Base-by-base conservation (phyloP, 305 asterid species). In the Fraxinus floribunda region DNA sequence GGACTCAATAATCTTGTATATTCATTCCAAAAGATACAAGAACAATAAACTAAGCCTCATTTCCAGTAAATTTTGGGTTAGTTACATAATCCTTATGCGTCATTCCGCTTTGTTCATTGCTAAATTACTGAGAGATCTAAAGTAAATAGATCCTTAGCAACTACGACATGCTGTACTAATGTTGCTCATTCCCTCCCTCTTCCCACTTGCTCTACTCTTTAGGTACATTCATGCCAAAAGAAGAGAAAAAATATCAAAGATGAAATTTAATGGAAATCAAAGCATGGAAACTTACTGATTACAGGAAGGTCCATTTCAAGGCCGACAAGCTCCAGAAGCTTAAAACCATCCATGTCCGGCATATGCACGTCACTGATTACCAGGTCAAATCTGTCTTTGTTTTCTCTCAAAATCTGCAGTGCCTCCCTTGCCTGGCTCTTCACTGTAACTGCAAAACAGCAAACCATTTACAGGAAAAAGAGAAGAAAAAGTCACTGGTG, bases 251-350 rank as follows among this genome's bases (percentile, higher is more conserved):
- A 29, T 29, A 11, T 38, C 39, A 35, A 72, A 55, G 10, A 49
- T 15, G 4, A 60, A 9, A 16, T 38, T 26, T 20, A 20, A 41
- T 22, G 10, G 36, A 82, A 62, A 68, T 52, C 79, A 70, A 78
- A 74, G 70, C 68, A 80, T 6, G 38, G 39, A 68, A 79, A 55
- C 88, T 55, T 89, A 92, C 97, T 92, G 78, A 92, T 92, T 75
- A 92, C 97, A 24, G 97, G 94, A 35, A 92, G 88, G 84, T 92
- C 97, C 97, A 92, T 90, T 88, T 92, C 97, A 32, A 92, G 92
- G 30, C 97, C 97, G 20, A n/a, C 86, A 16, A 84, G 86, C 81
- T 80, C 86, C 57, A 84, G 78, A 46, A 84, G 86, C 78, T 80
- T 84, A 60, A 60, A 60, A 20, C 70, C 70, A 22, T 60, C 70